These are phyloP conservation scores for Pseudogymnoascus sp. DNA, from an alignment of 2,329 filamentous ascomycete species.

Conservation along the genomic window DNA sequence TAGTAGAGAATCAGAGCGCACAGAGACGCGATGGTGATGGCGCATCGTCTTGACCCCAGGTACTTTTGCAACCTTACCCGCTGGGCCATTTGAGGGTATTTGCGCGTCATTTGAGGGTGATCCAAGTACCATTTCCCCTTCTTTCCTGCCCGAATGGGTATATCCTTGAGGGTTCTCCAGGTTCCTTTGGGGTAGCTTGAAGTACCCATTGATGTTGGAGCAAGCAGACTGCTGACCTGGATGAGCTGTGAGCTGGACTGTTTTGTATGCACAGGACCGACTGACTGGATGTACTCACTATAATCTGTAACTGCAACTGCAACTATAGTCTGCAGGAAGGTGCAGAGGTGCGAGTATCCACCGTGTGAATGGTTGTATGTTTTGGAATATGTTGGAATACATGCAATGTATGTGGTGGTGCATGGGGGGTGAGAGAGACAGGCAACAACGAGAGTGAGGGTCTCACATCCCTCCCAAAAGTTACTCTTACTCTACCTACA, in stretches of 20 bases:
- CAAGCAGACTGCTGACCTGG: background rate
- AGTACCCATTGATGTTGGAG: background rate
- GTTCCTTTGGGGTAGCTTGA: background rate
- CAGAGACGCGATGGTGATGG: background rate
- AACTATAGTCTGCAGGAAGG: background rate
- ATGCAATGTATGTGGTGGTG: no score
- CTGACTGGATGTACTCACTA: background rate
- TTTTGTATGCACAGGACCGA: background rate
- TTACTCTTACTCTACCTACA: no score
- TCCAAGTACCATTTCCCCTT: background rate
- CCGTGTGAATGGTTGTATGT: no score
- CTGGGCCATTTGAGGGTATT: background rate
- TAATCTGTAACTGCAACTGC: background rate
- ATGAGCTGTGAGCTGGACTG: background rate
- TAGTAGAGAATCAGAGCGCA: background rate
- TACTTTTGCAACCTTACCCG: background rate
- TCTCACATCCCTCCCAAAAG: no score
- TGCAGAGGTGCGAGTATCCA: no score
- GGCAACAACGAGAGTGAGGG: no score
- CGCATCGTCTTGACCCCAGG: background rate
- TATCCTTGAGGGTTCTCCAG: background rate
- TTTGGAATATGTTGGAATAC: no score
- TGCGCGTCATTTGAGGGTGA: background rate
- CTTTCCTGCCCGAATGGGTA: background rate
- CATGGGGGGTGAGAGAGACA: no score